These are phyloP conservation scores for Candida glaebosa DNA, from an alignment of 805 yeast genomes.

Conservation along the genomic window DNA sequence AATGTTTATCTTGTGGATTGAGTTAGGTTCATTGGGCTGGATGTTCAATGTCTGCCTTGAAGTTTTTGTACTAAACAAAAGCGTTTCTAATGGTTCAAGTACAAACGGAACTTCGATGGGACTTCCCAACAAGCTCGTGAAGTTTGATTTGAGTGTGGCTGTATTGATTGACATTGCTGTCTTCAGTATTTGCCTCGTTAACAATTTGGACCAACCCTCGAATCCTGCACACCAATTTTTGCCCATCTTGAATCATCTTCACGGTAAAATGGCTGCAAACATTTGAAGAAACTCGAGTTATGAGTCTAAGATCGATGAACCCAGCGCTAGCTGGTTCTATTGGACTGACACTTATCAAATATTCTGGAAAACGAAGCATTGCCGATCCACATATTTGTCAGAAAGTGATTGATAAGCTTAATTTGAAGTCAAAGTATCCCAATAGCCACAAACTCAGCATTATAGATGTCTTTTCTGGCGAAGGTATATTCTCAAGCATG, in stretches of 20 bases:
- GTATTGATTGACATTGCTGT: slow-evolving; percentile 26
- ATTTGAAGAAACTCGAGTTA: too few species aligned
- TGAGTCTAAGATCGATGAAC: slow-evolving; percentile 17
- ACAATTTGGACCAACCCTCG: neutral
- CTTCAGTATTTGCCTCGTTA: neutral
- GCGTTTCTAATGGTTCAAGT: slow-evolving; percentile 16
- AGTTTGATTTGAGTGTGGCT: slow-evolving; percentile 15
- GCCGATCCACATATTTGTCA: slow-evolving; percentile 24
- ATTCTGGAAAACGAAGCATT: slow-evolving; percentile 8
- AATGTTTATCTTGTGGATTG: slow-evolving; percentile 22
- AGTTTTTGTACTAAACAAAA: slow-evolving; percentile 11
- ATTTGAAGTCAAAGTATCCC: slow-evolving; percentile 34
- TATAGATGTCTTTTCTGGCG: slow-evolving; percentile 59
- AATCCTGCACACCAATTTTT: neutral
- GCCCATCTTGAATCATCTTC: neutral
- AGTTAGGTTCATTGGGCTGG: neutral
- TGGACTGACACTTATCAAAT: slow-evolving; percentile 4
- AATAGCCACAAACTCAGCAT: slow-evolving; percentile 43
- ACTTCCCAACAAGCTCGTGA: slow-evolving; percentile 5
- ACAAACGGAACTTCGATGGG: slow-evolving; percentile 14
- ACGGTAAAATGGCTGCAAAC: neutral
- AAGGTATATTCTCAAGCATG: slow-evolving; percentile 58
- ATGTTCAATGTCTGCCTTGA: slow-evolving; percentile 25
- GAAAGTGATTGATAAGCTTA: slow-evolving; percentile 45
- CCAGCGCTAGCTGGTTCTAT: slow-evolving; percentile 20